Evolutionary conservation across 257 asterid species (phyloP).

Genomic region (Solanum bulbocastanum): DNA sequence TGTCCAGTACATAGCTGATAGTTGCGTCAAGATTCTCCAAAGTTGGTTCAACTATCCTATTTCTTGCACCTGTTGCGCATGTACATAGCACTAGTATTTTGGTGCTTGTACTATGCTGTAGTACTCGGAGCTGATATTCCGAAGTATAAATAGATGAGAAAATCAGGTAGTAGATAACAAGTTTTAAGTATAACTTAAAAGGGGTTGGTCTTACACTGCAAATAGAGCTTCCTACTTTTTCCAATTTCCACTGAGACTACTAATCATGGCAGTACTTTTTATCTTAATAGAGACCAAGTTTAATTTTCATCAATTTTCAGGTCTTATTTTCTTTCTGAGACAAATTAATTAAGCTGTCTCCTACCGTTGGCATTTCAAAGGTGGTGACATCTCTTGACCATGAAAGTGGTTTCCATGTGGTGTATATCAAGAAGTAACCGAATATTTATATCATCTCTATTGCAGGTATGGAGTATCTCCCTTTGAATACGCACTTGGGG

Average conservation of each 20-base stretch:
- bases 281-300: neutral
- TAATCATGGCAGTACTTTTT: neutral
- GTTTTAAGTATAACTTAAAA: neutral
- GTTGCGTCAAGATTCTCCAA: neutral
- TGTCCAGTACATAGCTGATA: neutral
- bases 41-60: neutral
- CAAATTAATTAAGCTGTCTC: neutral
- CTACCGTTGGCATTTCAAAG: neutral
- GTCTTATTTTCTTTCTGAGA: neutral
- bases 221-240: neutral
- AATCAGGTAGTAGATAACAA: neutral
- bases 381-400: neutral
- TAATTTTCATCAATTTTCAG: neutral
- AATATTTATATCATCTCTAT: constrained; percentile 1
- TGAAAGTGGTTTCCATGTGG: neutral
- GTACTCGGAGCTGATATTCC: neutral
- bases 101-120: neutral
- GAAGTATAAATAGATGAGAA: neutral
- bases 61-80: neutral
- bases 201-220: neutral
- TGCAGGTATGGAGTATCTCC: constrained; percentile 94
- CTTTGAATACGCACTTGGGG: constrained; percentile 86
- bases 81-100: neutral
- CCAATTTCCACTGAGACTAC: neutral
- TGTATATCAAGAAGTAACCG: neutral